Conservation (phyloP, 192 early-diverging fungal genomes). For the Borealophlyctis nickersoniae region DNA sequence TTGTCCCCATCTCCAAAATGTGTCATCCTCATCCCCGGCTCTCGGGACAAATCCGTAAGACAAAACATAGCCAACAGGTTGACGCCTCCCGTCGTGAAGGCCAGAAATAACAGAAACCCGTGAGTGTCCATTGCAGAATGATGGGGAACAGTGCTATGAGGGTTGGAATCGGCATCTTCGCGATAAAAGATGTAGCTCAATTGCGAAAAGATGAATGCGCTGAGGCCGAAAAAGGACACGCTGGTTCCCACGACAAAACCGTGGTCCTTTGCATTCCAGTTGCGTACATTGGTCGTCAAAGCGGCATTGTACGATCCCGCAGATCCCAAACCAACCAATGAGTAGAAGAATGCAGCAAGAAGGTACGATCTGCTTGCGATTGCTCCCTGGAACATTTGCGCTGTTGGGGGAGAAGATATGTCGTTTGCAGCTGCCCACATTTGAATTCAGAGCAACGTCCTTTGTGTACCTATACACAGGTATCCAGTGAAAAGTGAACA, state of each 20-base stretch:
- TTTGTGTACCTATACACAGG: conserved; percentile 3
- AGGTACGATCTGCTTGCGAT: not conserved
- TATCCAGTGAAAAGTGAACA: conserved; percentile 18
- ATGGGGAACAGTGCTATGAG: not conserved
- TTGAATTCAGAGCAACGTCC: not conserved
- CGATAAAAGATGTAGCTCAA: conserved; percentile 13
- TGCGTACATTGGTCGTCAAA: conserved; percentile 32
- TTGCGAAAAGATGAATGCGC: conserved; percentile 41
- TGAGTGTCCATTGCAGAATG: conserved; percentile 13
- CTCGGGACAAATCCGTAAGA: conserved; percentile 11
- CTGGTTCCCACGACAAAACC: conserved; percentile 39
- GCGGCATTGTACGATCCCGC: conserved; percentile 24
- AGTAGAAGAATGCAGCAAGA: conserved; percentile 24
- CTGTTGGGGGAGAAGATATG: not conserved
- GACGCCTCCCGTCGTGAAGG: conserved; percentile 13
- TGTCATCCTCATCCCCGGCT: not conserved
- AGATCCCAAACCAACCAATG: conserved; percentile 36
- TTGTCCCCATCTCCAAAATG: not conserved
- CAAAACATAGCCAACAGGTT: conserved; percentile 18
- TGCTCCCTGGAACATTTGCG: not conserved
- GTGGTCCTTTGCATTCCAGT: conserved; percentile 22
- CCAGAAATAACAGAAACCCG: conserved; percentile 37
- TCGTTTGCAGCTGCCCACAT: not conserved
- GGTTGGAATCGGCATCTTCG: not conserved
- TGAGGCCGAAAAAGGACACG: conserved; percentile 41